Evolutionary conservation across 2,329 filamentous ascomycete genomes (phyloP), one percentile per base, ranked within the genome.

Genomic region (Macrophomina phaseolina): DNA sequence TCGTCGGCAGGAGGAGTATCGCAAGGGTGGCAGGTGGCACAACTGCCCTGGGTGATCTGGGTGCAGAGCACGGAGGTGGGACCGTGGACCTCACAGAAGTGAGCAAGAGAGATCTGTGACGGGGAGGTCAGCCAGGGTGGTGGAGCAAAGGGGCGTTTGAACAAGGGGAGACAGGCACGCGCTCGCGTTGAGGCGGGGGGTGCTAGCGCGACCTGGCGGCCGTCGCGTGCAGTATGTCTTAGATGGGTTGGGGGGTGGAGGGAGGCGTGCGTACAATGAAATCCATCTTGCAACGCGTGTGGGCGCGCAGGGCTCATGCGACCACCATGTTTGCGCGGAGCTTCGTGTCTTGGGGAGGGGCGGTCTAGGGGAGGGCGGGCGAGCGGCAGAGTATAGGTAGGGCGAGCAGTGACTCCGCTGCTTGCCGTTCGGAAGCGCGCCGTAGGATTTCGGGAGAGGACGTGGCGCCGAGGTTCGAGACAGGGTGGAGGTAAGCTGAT

Each of bases 61-160:
- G 86, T 87, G 76, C 86, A 87, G 70, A 88, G 84, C 75, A 87
- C 86, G 66, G 85, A 87, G 63, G 85, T 88, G 18, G 86, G 86
- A 75, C 86, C 86, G 82, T 88, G 85, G 76, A 85, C 80, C 79
- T 88, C 86, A 78, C 86, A 88, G 76, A 88, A 88, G 78, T 88
- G 86, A 70, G 86, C 86, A 70, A 88, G 82, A 72, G 86, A 87
- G 74, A 88, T 83, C 86, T 88, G 72, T n/a, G 30, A 40, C 42
- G 61, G 23, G 69, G 11, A 38, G 45, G 66, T 76, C 71, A 76
- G 73, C 68, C 45, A 67, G 64, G 30, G 45, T 18, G 18, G 14
- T 46, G n/a, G 42, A 49, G 58, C 42, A 45, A 49, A 42, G 36
- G 38, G 67, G 51, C 56, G 56, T 42, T 34, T 40, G 46, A 45